Evolutionary conservation across 2,329 filamentous ascomycete genomes (phyloP), one percentile per base, ranked within the genome.

Genomic region (Exophiala xenobiotica): DNA sequence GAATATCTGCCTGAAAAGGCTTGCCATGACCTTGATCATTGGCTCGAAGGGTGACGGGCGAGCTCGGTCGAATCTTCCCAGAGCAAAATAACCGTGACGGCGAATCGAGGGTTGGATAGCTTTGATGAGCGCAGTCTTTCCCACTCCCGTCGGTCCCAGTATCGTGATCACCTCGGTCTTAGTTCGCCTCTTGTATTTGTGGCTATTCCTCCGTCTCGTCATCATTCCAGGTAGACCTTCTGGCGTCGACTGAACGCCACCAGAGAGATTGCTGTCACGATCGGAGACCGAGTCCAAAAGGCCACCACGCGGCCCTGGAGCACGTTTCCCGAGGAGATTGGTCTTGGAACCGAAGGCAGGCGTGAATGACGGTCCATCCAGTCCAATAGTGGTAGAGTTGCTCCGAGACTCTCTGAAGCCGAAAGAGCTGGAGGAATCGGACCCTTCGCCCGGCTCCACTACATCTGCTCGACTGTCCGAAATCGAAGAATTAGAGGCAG

Each of bases 1-100:
- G 61, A 85, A 85, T 5, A 85, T 83, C 56, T 85, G 82, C 20
- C 81, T 75, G 50, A 85, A 78, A 14, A 85, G 67, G 29, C 78
- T 81, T 5, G 78, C 78, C 68, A 85, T 74, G n/a, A 82, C 70
- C 54, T 76, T 77, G 14, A 83, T 70, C 29, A 84, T 75, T 0
- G 82, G 79, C 49, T 84, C 82, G 56, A 83, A 85, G 0, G 82
- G 82, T 4, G 79, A 74, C 47, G 76, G 76, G 58, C 78, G 77
- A 14, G 79, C 75, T 46, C 78, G 75, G 57, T 85, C 82, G 48
- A 85, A 80, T 58, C 79, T 81, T 20, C 80, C 76, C 40, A 77
- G 75, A 1, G 80, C 79, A 59, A 82, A 82, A 60, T 83, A 85
- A 4, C 81, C 81, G 51, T 77, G 68, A 57, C 74, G 77, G 24